Evolutionary conservation across 225 moss, liverwort and hornwort species (phyloP), one percentile per base, ranked within the genome.

Genomic region (Bryoerythrophyllum caledonicum): DNA sequence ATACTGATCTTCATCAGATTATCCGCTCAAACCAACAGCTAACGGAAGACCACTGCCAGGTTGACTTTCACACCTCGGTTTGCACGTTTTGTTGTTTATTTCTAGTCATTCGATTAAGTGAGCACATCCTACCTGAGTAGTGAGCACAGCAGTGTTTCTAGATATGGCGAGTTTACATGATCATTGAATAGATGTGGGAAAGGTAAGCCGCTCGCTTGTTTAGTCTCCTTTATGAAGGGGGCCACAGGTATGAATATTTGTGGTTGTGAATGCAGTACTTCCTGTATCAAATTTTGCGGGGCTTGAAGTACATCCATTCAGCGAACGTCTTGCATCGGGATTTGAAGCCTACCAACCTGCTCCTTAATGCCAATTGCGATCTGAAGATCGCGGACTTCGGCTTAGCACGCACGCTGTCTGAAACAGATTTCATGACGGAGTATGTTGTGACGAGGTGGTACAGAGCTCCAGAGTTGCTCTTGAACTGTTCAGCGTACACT

Each of bases 371-470:
- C 72, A 86, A 89, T 78, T 89, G 88, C 46, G 88, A 89, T 75
- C 74, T 89, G 67, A 89, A 89, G 79, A 81, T 89, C 58, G 84
- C 78, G 55, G 88, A 89, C 67, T 89, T 89, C 61, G 88, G 88
- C 75, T 80, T 89, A 41, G 88, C 88, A 35, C 88, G 88, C 44
- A 89, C 86, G 32, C 81, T 86, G 34, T 79, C 88, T 27, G 88
- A 89, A 81, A 80, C 84, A 19, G 86, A 89, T 74, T 89, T 83
- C 63, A 89, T 89, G 88, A 89, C 88, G 25, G 88, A 89, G 83
- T 89, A 89, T 72, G 88, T 89, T 28, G 88, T 89, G 46, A 89
- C 88, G 38, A 83, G 88, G 70, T 89, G 83, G 86, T 86, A 89
- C 54, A 81, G 88, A 79, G 88, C 88, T 75, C 86, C 88, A 30